Percentiles rank a stretch among this genome's conserved stretches.
Conservation (phyloP, 768 basidiomycete genomes). For the Hirschioporus abietinus region DNA sequence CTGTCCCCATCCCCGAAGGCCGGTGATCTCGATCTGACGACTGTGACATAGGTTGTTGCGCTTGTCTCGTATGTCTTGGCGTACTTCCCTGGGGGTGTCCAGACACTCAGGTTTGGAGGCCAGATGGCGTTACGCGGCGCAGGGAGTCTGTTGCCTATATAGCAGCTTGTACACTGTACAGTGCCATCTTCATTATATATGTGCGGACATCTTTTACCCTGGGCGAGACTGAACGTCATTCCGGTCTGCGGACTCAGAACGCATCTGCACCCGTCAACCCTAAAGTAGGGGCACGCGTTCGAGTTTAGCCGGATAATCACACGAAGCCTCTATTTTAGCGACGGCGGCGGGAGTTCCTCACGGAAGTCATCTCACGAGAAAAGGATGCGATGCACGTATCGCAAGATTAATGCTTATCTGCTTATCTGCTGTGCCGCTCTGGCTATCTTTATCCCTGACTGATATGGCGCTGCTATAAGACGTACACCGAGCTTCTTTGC, state of each 20-base stretch:
- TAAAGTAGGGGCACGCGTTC: not conserved
- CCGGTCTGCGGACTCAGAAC: not conserved
- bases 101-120: conserved; percentile 75
- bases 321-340: not conserved
- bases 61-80: conserved; percentile 87
- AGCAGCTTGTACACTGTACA: conserved; percentile 15
- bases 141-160: conserved; percentile 76
- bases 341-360: not conserved
- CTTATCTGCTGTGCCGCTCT: not conserved
- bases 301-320: not conserved
- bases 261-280: not conserved
- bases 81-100: conserved; percentile 90
- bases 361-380: not conserved
- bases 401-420: not conserved
- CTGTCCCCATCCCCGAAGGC: not conserved
- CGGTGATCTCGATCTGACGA: not conserved
- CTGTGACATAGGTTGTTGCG: conserved; percentile 55
- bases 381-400: not conserved
- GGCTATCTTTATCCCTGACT: not conserved
- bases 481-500: not conserved
- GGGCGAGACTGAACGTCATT: too few species aligned
- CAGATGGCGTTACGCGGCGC: conserved; percentile 82
- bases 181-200: not conserved
- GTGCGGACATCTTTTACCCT: not conserved
- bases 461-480: not conserved